These are phyloP conservation scores for Secale cereale DNA, from an alignment of 176 grass and related monocot species.

Conservation along the genomic window DNA sequence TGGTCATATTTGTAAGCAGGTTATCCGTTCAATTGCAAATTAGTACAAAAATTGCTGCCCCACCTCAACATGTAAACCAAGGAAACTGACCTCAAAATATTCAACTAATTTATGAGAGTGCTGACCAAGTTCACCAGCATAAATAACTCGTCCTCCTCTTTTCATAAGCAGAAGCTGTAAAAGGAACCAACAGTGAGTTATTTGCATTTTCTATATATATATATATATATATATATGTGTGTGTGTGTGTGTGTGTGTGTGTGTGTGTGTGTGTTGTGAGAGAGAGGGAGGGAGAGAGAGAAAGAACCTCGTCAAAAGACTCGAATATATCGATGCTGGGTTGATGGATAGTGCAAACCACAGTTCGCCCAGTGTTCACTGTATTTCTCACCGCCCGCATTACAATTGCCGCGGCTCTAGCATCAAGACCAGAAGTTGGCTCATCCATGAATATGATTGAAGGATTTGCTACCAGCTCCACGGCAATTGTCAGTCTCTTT, in stretches of 20 bases:
- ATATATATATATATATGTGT: no score
- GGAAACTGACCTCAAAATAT: constrained; percentile 68
- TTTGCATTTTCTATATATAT: neutral
- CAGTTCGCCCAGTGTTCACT: constrained; percentile 85
- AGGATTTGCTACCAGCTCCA: constrained; percentile 85
- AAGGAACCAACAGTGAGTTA: constrained; percentile 6
- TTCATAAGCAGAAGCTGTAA: constrained; percentile 86
- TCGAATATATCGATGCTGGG: constrained; percentile 97
- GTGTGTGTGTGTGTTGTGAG: neutral
- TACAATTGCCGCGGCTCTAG: constrained; percentile 87
- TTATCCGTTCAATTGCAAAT: neutral
- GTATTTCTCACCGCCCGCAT: constrained; percentile 92
- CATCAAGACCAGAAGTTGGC: constrained; percentile 92
- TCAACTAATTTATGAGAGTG: constrained; percentile 74
- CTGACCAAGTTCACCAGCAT: constrained; percentile 75
- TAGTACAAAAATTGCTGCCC: neutral
- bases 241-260: no score
- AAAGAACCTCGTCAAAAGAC: constrained; percentile 85
- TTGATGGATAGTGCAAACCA: constrained; percentile 95
- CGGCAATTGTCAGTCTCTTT: constrained; percentile 83
- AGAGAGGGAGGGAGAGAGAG: neutral
- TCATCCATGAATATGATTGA: constrained; percentile 98
- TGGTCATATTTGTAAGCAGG: neutral
- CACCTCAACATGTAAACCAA: neutral
- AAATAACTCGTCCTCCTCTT: constrained; percentile 80